Conservation (phyloP, 2,329 filamentous ascomycete species). For the Ophiosphaerella narmari region DNA sequence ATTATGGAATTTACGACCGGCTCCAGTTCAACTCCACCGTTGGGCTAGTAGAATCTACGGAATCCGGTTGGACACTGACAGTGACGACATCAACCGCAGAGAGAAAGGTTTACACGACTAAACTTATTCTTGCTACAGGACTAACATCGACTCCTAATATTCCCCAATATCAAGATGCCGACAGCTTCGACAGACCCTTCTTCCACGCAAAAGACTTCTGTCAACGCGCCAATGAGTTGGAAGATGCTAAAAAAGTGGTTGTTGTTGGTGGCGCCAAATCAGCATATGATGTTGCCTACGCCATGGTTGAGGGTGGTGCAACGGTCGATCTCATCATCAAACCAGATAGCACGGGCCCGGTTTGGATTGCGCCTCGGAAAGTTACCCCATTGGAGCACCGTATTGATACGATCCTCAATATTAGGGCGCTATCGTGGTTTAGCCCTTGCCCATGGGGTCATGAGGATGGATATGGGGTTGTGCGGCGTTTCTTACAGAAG, state of each 20-base stretch:
- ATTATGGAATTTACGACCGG: constrained; percentile 52
- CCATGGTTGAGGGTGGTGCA: constrained; percentile 55
- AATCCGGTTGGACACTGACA: constrained; percentile 18
- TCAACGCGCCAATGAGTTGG: constrained; percentile 41
- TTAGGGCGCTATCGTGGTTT: constrained; percentile 71
- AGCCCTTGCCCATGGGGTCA: constrained; percentile 73
- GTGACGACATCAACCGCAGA: neutral
- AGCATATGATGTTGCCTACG: constrained; percentile 64
- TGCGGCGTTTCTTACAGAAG: constrained; percentile 61
- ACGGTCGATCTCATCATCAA: constrained; percentile 63
- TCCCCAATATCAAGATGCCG: constrained; percentile 55
- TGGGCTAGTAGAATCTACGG: constrained; percentile 49
- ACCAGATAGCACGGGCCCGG: constrained; percentile 59
- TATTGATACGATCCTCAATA: constrained; percentile 67
- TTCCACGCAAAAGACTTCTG: constrained; percentile 62
- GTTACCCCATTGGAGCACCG: constrained; percentile 68
- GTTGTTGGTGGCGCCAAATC: constrained; percentile 66
- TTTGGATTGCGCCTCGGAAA: constrained; percentile 61
- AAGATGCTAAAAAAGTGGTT: constrained; percentile 42
- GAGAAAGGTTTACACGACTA: constrained; percentile 36
- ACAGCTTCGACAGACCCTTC: constrained; percentile 57
- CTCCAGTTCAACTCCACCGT: constrained; percentile 59
- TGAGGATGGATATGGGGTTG: constrained; percentile 61
- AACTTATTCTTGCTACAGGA: constrained; percentile 65
- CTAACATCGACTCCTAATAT: constrained; percentile 62